Evolutionary conservation across 495 filamentous ascomycete genomes (phyloP).

Genomic region (Aspergillus indologenus): DNA sequence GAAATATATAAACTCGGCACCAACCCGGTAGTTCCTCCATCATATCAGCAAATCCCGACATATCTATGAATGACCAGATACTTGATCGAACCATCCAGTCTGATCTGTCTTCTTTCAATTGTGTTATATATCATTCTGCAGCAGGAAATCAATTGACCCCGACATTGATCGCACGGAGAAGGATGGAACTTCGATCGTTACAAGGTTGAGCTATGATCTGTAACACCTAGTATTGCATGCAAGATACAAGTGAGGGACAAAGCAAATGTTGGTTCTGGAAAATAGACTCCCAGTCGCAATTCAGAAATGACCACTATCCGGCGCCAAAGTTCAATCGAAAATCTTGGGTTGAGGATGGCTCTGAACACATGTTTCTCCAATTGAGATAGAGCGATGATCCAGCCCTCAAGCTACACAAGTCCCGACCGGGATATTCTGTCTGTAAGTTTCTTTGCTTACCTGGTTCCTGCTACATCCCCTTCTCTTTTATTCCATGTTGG

Average conservation of each 20-base stretch:
- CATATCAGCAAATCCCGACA: too few species aligned
- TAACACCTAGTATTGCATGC: conserved; percentile 10
- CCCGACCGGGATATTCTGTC: too few species aligned
- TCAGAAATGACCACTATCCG: too few species aligned
- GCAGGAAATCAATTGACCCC: neutral
- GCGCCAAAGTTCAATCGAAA: neutral
- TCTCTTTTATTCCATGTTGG: too few species aligned
- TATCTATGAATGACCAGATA: too few species aligned
- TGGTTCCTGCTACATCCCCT: too few species aligned
- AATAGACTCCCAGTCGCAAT: too few species aligned
- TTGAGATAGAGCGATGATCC: neutral
- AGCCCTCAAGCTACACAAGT: neutral
- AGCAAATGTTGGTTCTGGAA: too few species aligned
- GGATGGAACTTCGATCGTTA: conserved; percentile 10
- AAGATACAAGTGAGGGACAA: neutral
- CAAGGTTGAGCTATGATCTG: neutral
- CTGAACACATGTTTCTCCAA: neutral
- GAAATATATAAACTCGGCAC: too few species aligned
- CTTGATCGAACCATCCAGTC: too few species aligned
- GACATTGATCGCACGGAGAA: conserved; percentile 15
- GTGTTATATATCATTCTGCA: neutral
- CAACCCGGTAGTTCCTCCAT: too few species aligned
- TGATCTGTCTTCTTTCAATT: neutral
- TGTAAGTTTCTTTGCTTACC: too few species aligned
- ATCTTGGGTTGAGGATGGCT: neutral